Conservation (phyloP, 225 moss, liverwort and hornwort species). For the Straminergon stramineum region DNA sequence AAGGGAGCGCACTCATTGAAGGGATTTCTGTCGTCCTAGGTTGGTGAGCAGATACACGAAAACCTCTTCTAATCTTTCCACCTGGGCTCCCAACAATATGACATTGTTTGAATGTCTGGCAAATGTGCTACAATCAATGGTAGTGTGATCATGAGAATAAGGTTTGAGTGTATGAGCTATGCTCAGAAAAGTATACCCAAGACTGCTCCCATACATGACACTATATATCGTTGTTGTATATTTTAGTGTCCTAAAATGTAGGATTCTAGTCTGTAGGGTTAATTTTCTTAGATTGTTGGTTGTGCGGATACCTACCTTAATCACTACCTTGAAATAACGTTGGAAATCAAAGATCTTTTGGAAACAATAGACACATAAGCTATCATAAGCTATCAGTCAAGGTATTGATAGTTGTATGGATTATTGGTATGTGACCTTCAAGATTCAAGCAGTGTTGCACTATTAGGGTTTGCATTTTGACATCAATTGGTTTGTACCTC, state of each 20-base stretch:
- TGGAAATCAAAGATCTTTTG: neutral
- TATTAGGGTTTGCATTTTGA: neutral
- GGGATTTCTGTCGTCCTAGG: neutral
- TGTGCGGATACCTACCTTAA: neutral
- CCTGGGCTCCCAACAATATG: neutral
- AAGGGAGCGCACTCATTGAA: slow-evolving; percentile 8
- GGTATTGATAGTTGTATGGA: too few relatives aligned
- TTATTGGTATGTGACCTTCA: neutral
- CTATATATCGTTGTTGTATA: neutral
- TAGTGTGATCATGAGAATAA: too few relatives aligned
- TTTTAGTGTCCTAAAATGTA: neutral
- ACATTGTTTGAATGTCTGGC: neutral
- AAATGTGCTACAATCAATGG: neutral
- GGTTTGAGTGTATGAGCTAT: neutral
- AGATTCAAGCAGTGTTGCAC: neutral
- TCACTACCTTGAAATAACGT: neutral
- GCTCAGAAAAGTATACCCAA: neutral
- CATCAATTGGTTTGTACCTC: neutral
- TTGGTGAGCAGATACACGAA: neutral
- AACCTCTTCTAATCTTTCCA: neutral
- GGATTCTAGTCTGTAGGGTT: neutral
- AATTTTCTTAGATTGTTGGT: neutral
- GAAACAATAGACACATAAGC: neutral
- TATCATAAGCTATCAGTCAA: neutral
- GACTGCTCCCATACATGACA: neutral